These are phyloP conservation scores for Cubamyces sp. DNA, from an alignment of 768 basidiomycete genomes.

Conservation along the genomic window DNA sequence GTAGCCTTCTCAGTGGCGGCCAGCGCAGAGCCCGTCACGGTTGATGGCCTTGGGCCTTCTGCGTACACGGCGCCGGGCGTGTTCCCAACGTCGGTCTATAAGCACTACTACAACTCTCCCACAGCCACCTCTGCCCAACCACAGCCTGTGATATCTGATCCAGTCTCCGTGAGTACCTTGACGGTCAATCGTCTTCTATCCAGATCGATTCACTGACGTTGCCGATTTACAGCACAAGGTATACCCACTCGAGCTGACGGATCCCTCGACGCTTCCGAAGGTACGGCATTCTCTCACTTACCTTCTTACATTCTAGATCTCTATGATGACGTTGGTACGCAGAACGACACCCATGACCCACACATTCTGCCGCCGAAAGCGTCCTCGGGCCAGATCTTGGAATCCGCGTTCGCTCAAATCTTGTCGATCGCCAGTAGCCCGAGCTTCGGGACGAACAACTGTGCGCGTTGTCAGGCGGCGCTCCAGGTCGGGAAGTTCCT, in stretches of 20 bases:
- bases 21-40: conserved; percentile 7
- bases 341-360: conserved; percentile 64
- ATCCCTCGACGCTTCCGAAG: conserved; percentile 61
- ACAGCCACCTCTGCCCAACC: conserved; percentile 73
- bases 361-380: conserved; percentile 67
- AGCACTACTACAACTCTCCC: conserved; percentile 72
- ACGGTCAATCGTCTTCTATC: background rate
- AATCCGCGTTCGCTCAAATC: conserved; percentile 59
- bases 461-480: conserved; percentile 61
- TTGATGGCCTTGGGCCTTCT: conserved; percentile 38
- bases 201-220: conserved; percentile 2
- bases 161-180: conserved; percentile 52
- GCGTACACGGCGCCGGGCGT: conserved; percentile 61
- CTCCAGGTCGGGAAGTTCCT: conserved; percentile 70
- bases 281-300: conserved; percentile 27
- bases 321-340: background rate
- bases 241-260: conserved; percentile 65
- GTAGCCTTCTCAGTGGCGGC: conserved; percentile 15
- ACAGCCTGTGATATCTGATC: conserved; percentile 79
- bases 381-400: conserved; percentile 48
- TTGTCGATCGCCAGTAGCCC: conserved; percentile 58
- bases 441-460: conserved; percentile 54
- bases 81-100: conserved; percentile 68
- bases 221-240: conserved; percentile 48
- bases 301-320: conserved; percentile 1